Base-by-base conservation (phyloP, 805 yeast genomes). In the Candida rishiriensis region DNA sequence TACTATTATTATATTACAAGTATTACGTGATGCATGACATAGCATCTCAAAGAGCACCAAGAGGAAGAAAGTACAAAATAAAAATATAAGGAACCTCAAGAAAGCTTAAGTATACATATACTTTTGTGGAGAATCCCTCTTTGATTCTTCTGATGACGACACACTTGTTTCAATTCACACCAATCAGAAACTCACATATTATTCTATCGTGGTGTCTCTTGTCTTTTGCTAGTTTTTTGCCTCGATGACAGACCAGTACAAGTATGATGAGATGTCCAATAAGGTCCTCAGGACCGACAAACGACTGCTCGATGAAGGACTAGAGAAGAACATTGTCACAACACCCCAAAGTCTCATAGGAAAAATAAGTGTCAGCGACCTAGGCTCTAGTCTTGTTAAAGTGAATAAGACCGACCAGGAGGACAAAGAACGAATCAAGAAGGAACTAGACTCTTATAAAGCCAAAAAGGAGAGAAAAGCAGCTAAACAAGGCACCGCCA, bases 321-420 rank as follows among this genome's bases (percentile, higher is more conserved):
- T 37, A 58, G 70, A 36, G 69, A 63, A 39, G 70, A 69, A 72
- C 41, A 78, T 76, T 4, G 80, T 75, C 18, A 79, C 84, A 2
- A 79, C 75, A 38, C 96, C 97, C 0, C 79, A 79, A 45, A 80
- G 95, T 0, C 67, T 89, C 57, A 76, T 70, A 10, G 95, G 95
- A 3, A 78, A 73, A 47, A 71, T 90, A n/a, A 65, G 79, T 3
- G 67, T 77, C 42, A 69, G 72, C 33, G 95, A 88, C 39, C 78
- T 89, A 84, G 97, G 68, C 0, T 54, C 77, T 2, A 50, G 47
- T 26, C 35, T 53, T 39, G 44, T 46, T 53, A 35, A 34, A 44
- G 28, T 44, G 39, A 43, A 38, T 29, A 40, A 51, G 17, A 52
- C 42, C 36, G 43, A 45, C 37, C 49, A 50, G 15, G 51, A 50